A percentile compares a stretch with the other conserved stretches of the same genome.
Conservation (phyloP, 768 basidiomycete species). For the Kwoniella bestiolae region DNA sequence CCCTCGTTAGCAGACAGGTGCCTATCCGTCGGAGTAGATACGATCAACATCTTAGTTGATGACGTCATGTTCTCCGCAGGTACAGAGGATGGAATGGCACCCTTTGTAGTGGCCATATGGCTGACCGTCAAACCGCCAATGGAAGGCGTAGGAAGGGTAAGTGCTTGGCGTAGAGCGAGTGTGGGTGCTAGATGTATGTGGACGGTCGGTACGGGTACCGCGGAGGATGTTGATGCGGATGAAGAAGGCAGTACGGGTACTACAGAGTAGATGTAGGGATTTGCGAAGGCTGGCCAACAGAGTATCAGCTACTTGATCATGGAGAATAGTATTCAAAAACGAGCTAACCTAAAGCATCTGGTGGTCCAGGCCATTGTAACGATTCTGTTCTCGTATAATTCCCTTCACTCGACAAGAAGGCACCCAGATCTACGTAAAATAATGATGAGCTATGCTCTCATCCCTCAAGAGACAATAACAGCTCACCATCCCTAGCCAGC, state of each 20-base stretch:
- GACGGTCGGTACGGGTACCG: slow-evolving; percentile 25
- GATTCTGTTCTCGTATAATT: slow-evolving; percentile 41
- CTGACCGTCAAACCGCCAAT: slow-evolving; percentile 45
- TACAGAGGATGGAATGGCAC: slow-evolving; percentile 59
- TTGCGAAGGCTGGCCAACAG: slow-evolving; percentile 34
- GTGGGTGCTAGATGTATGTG: slow-evolving; percentile 49
- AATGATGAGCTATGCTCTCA: background rate
- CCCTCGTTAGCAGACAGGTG: slow-evolving; percentile 70
- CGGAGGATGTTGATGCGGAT: slow-evolving; percentile 12
- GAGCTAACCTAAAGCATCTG: slow-evolving; percentile 50
- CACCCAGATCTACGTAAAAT: slow-evolving; percentile 34
- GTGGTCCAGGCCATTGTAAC: slow-evolving; percentile 47
- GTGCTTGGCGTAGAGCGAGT: slow-evolving; percentile 35
- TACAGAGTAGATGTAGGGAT: slow-evolving; percentile 51
- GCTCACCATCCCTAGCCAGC: slow-evolving; percentile 49
- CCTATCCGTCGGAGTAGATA: slow-evolving; percentile 77
- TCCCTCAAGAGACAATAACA: background rate
- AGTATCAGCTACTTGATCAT: background rate
- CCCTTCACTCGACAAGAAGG: slow-evolving; percentile 50
- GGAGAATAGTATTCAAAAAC: background rate
- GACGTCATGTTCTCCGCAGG: slow-evolving; percentile 60
- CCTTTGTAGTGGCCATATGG: slow-evolving; percentile 45
- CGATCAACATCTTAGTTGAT: slow-evolving; percentile 33
- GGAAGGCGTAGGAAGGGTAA: slow-evolving; percentile 31
- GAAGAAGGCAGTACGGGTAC: slow-evolving; percentile 34